These are phyloP conservation scores for Microbotryum scabiosae DNA, from an alignment of 1,284 basidiomycete species.

Conservation along the genomic window DNA sequence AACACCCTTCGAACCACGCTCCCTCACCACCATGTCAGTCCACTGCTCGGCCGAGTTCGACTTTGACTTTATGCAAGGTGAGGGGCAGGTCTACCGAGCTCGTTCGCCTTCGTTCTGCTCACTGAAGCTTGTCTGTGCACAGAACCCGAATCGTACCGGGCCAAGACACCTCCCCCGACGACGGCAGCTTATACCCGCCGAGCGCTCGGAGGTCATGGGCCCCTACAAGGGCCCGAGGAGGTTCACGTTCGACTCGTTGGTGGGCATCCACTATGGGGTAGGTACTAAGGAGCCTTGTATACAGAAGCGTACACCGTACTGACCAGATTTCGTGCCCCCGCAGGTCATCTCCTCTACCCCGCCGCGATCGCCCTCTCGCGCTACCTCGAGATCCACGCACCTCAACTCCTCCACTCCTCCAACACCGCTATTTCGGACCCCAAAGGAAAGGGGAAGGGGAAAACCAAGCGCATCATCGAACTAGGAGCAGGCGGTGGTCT, in stretches of 20 bases:
- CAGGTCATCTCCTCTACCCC: slow-evolving; percentile 36
- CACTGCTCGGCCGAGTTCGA: too few species aligned
- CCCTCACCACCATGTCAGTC: too few species aligned
- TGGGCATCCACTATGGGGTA: slow-evolving; percentile 35
- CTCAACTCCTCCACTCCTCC: slow-evolving; percentile 10
- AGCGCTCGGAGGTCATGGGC: slow-evolving; percentile 13
- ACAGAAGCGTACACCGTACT: too few species aligned
- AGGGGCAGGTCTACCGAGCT: too few species aligned
- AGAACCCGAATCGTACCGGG: slow-evolving; percentile 27
- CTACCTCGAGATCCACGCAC: slow-evolving; percentile 35
- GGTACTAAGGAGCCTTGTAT: not conserved
- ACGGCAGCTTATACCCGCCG: slow-evolving; percentile 23
- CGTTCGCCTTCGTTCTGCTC: too few species aligned
- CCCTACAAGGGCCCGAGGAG: not conserved
- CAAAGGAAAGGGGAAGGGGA: not conserved
- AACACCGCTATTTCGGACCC: not conserved
- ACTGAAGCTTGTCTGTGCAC: too few species aligned
- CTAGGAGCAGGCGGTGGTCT: slow-evolving; percentile 87
- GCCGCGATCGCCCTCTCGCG: slow-evolving; percentile 40
- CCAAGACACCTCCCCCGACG: slow-evolving; percentile 29
- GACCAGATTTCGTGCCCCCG: too few species aligned
- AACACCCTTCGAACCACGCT: too few species aligned
- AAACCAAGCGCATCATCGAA: slow-evolving; percentile 60
- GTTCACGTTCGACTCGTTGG: slow-evolving; percentile 31
- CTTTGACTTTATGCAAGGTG: too few species aligned